Evolutionary conservation across 1,139 yeast genomes (phyloP), one percentile per base, ranked within the genome.

Genomic region (Zygosaccharomyces sapae): DNA sequence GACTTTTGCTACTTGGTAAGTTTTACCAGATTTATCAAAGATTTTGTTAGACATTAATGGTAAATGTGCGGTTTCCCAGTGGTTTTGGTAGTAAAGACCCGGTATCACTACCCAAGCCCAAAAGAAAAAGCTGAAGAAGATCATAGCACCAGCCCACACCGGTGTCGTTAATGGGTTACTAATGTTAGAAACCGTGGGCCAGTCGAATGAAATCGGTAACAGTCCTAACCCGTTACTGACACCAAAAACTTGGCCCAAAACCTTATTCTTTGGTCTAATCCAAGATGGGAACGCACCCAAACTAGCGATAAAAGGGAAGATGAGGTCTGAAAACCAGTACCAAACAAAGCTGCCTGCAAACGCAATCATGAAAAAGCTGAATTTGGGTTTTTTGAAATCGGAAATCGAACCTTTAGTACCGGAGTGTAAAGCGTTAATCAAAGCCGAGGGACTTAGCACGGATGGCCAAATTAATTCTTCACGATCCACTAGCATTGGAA

Each of bases 141-240:
- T 57, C 33, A 74, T 69, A 50, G 76, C 72, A 47, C 76, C 67
- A 16, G 83, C 76, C 46, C 76, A 69, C 43, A 80, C 78, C 27
- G 89, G 88, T 4, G 86, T 83, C 54, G 80, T 74, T 58, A 83
- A 72, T 8, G 89, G 86, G 25, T 83, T 75, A 16, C 81, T 79
- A 52, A 78, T 67, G 24, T 27, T 25, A 9, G 41, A 38, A 16
- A 38, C 22, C 5, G 33, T 27, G 38, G 74, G 70, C 81, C 81
- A 79, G 58, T 79, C 83, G 4, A 40, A 33, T 1, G 33, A 27
- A 56, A 77, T 63, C 37, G 83, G 82, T 53, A 76, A 63, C 55
- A 75, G 56, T 43, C 81, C 83, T 54, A 78, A 65, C 24, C 83
- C 83, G 31, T 77, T 68, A 12, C 65, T 55, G 4, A 73, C 71